Base-by-base conservation (phyloP, 768 basidiomycete genomes). In the Hypsizygus marmoreus region DNA sequence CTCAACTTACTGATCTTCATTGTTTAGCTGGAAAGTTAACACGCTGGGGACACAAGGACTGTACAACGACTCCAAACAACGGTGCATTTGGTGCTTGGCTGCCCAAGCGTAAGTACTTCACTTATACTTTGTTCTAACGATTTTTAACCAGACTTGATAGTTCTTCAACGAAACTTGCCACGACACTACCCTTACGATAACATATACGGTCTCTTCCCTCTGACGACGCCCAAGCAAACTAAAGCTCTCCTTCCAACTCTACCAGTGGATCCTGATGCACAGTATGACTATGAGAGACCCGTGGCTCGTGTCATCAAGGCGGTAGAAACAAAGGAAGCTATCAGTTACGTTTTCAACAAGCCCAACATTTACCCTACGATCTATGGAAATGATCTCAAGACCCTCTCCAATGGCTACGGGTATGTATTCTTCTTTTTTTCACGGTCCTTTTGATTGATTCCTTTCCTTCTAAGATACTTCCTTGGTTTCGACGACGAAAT, bases 151-250 rank as follows among this genome's bases (percentile, higher is more conserved):
- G 34, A 4, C 29, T 13, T 14, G 17, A 19, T 13, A 64, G 63
- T 62, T 7, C 39, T 64, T 13, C 53, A 56, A 31, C 56, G 63
- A 8, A 58, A 51, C 16, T 40, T 64, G 19, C 53, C 63, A 19
- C 49, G 40, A 3, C 31, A 54, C 17, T 64, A 55, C 23, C 41
- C 53, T 0, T 58, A 56, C 42, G 47, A 61, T 44, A 64, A 51
- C 40, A 34, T 54, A 11, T 61, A 59, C 41, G 45, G 45, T 17
- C 53, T 62, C 31, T 64, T 62, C 29, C 59, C 61, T 6, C 50
- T 62, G 32, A 45, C 36, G 3, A 45, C 40, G 20, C 58, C 59
- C 6, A 16, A 16, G 2, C 23, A 33, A 4, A 47, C 41, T 8
- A 31, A 33, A 17, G 29, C 19, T 10, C n/a, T 43, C 12, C 31